A percentile compares a stretch with the other conserved stretches of the same genome.
phyloP scores from a whole-genome alignment of 257 asterid genomes.

The Cordia subcordata region DNA sequence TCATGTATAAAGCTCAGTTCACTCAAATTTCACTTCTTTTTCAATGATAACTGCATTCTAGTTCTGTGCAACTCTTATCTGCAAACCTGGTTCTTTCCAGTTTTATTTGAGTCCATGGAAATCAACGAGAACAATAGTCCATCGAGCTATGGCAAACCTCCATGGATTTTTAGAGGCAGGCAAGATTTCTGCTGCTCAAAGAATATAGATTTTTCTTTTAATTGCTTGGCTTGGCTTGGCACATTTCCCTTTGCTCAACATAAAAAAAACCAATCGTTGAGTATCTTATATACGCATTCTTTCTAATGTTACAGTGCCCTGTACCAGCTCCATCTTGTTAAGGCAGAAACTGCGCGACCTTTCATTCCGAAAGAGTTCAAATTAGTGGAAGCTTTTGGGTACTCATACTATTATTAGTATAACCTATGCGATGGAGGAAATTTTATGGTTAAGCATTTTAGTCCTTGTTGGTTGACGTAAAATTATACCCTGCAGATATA shows the following conservation, averaged over 20 bases:
- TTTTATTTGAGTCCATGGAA: conserved; percentile 32
- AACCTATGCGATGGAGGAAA: conserved; percentile 5
- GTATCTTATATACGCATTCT: conserved; percentile 3
- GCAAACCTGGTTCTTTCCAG: conserved; percentile 6
- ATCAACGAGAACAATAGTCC: conserved; percentile 31
- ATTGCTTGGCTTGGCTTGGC: conserved; percentile 4
- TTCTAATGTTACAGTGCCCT: conserved; percentile 61
- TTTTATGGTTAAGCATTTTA: conserved; percentile 9
- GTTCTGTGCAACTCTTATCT: conserved; percentile 10
- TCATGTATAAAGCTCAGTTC: background rate
- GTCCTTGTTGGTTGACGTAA: conserved; percentile 17
- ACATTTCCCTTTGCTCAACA: background rate
- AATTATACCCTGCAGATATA: conserved; percentile 51
- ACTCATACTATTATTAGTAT: conserved; percentile 10
- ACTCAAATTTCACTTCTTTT: background rate
- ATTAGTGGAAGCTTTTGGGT: conserved; percentile 98
- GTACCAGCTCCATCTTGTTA: conserved; percentile 95
- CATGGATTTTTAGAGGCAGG: conserved; percentile 98
- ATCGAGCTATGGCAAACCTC: conserved; percentile 68
- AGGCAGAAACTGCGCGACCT: conserved; percentile 90
- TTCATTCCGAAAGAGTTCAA: conserved; percentile 83
- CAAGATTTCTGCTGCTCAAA: conserved; percentile 29
- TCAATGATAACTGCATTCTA: background rate
- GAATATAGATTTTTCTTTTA: background rate
- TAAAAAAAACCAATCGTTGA: background rate